Conservation (phyloP, 352 stramenopile genomes). For the Plasmopara halstedii region DNA sequence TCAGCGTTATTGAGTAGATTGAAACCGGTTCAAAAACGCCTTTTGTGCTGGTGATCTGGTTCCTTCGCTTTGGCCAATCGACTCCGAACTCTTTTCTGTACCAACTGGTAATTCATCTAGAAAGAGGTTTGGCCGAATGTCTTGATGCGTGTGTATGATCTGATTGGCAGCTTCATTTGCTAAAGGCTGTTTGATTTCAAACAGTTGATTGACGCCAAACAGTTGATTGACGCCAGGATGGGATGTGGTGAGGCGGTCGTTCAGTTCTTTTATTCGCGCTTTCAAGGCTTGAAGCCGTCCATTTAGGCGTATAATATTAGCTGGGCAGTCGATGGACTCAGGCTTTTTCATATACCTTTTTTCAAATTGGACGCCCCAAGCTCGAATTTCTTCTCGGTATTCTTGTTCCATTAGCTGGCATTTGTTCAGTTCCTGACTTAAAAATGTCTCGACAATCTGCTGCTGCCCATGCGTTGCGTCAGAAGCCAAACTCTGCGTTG, state of each 20-base stretch:
- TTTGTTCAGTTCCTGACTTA: conserved; percentile 34
- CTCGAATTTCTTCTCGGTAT: conserved; percentile 34
- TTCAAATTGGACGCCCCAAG: conserved; percentile 50
- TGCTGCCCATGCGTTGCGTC: conserved; percentile 17
- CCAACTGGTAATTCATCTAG: not conserved
- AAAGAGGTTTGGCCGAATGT: not conserved
- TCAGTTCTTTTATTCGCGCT: conserved; percentile 35
- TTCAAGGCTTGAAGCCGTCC: conserved; percentile 24
- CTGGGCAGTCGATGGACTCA: conserved; percentile 22
- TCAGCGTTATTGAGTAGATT: conserved; percentile 4
- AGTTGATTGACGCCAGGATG: conserved; percentile 24
- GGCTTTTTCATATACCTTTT: conserved; percentile 44
- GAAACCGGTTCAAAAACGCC: conserved; percentile 44
- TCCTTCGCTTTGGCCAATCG: conserved; percentile 4
- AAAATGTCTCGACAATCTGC: conserved; percentile 25
- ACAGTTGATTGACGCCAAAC: no score
- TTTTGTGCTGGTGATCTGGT: conserved; percentile 55
- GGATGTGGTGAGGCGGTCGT: conserved; percentile 15
- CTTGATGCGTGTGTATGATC: not conserved
- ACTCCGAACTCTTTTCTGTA: conserved; percentile 1
- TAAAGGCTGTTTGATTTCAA: conserved; percentile 3
- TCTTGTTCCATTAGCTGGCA: conserved; percentile 29
- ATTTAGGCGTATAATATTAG: conserved; percentile 30
- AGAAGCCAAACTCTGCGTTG: not conserved
- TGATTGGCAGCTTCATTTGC: conserved; percentile 1